These are phyloP conservation scores for Vitis hybrid DNA, from an alignment of 177 flowering plant species.

Conservation along the genomic window DNA sequence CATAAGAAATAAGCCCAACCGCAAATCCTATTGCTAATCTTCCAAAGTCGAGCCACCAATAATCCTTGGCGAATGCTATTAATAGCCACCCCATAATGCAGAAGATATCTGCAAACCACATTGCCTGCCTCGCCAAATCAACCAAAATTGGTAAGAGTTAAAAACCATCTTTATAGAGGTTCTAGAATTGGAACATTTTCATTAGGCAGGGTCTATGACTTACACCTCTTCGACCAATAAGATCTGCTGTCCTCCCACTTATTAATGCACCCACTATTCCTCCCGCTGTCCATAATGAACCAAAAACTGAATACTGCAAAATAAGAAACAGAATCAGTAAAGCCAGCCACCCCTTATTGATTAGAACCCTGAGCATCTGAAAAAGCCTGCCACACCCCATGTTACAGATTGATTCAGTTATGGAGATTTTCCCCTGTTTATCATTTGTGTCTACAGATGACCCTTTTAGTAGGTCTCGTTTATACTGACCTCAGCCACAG, in stretches of 20 bases:
- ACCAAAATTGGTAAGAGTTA: too few species aligned
- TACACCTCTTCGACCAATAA: slow-evolving; percentile 50
- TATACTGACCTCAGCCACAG: slow-evolving; percentile 14
- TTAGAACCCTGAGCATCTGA: too few species aligned
- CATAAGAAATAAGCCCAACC: slow-evolving; percentile 35
- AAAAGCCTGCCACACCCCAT: too few species aligned
- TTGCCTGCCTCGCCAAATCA: slow-evolving; percentile 7
- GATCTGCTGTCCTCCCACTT: slow-evolving; percentile 51
- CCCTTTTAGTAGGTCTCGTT: too few species aligned
- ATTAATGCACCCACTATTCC: slow-evolving; percentile 50
- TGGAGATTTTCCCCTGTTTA: too few species aligned
- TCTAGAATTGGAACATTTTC: neutral
- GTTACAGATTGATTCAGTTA: too few species aligned
- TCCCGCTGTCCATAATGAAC: slow-evolving; percentile 59
- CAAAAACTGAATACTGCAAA: slow-evolving; percentile 57
- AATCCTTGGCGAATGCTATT: slow-evolving; percentile 28
- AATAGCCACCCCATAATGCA: slow-evolving; percentile 45
- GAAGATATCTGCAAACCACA: slow-evolving; percentile 38
- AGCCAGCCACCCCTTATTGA: too few species aligned
- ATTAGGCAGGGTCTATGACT: slow-evolving; percentile 11
- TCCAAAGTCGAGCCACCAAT: slow-evolving; percentile 21
- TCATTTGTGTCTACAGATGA: too few species aligned
- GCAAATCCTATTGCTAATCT: slow-evolving; percentile 33
- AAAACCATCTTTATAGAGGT: neutral
- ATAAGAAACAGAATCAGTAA: too few species aligned